Evolutionary conservation across 768 basidiomycete species (phyloP).

Genomic region (Hygrocybe coccinea): DNA sequence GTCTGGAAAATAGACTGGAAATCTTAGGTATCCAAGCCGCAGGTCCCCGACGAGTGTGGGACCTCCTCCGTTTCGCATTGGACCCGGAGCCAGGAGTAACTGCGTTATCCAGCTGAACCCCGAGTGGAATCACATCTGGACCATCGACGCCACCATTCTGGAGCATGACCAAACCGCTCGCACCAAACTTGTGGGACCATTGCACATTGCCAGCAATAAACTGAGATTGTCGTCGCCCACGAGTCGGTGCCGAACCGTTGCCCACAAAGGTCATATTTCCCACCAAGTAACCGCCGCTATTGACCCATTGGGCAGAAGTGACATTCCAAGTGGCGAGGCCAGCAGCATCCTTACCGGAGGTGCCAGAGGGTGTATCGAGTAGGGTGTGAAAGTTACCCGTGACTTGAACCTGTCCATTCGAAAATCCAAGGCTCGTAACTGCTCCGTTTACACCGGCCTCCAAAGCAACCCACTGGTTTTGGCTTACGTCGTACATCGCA

Average conservation of each 20-base stretch:
- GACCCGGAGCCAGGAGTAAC: slow-evolving; percentile 30
- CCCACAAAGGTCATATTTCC: slow-evolving; percentile 67
- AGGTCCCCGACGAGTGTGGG: slow-evolving; percentile 18
- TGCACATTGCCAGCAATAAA: slow-evolving; percentile 65
- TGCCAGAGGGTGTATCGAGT: slow-evolving; percentile 28
- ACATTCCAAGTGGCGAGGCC: slow-evolving; percentile 80
- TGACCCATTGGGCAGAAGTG: slow-evolving; percentile 57
- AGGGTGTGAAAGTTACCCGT: slow-evolving; percentile 71
- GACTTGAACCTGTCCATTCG: slow-evolving; percentile 51
- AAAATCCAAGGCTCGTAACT: slow-evolving; percentile 58
- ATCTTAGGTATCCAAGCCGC: slow-evolving; percentile 45
- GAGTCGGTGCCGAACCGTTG: slow-evolving; percentile 52
- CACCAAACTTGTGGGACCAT: slow-evolving; percentile 58
- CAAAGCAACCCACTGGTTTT: slow-evolving; percentile 63
- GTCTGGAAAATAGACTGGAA: slow-evolving; percentile 47
- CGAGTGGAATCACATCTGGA: slow-evolving; percentile 58
- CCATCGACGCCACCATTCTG: slow-evolving; percentile 55
- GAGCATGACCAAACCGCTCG: slow-evolving; percentile 74
- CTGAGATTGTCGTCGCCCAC: slow-evolving; percentile 32
- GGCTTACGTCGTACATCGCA: slow-evolving; percentile 64
- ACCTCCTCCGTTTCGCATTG: slow-evolving; percentile 34
- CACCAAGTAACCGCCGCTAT: slow-evolving; percentile 66
- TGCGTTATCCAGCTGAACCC: slow-evolving; percentile 47
- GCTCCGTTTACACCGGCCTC: slow-evolving; percentile 71
- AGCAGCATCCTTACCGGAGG: slow-evolving; percentile 35